Evolutionary conservation across 768 basidiomycete species (phyloP).

Genomic region (Rhizopogon sp.): DNA sequence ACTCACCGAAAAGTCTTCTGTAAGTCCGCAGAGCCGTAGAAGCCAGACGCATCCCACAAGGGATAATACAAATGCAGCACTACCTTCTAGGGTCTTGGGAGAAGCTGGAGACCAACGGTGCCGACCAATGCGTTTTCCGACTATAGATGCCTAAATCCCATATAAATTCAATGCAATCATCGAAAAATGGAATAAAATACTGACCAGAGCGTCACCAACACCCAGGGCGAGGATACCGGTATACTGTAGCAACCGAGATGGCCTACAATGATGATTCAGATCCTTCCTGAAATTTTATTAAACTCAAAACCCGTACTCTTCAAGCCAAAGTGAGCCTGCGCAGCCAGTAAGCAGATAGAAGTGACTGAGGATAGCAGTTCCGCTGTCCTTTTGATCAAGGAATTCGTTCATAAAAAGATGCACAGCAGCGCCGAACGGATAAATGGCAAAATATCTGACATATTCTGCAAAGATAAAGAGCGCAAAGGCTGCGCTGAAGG

Average conservation of each 20-base stretch:
- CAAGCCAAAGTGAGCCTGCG: constrained; percentile 91
- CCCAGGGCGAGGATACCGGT: constrained; percentile 89
- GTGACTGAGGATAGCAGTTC: constrained; percentile 95
- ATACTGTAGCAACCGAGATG: constrained; percentile 53
- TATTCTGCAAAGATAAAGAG: constrained; percentile 96
- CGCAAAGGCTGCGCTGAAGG: constrained; percentile 93
- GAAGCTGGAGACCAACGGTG: constrained; percentile 82
- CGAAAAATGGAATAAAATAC: constrained; percentile 19
- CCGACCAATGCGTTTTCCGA: constrained; percentile 79
- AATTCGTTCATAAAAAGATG: constrained; percentile 99
- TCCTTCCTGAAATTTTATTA: constrained; percentile 3
- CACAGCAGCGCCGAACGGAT: constrained; percentile 89
- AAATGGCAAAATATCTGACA: constrained; percentile 96
- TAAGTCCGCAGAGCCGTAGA: constrained; percentile 64
- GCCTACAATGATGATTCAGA: constrained; percentile 23
- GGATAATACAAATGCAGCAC: constrained; percentile 71
- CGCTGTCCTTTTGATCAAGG: constrained; percentile 89
- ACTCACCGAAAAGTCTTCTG: constrained; percentile 75
- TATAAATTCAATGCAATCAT: neutral
- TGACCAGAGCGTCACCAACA: constrained; percentile 87
- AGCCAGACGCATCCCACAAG: constrained; percentile 65
- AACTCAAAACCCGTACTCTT: constrained; percentile 42
- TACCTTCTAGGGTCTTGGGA: constrained; percentile 90
- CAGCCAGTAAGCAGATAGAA: constrained; percentile 97
- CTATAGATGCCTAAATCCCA: constrained; percentile 77